Evolutionary conservation across 768 basidiomycete species (phyloP), one percentile per base, ranked within the genome.

Genomic region (Neoboletus brunneissimus): DNA sequence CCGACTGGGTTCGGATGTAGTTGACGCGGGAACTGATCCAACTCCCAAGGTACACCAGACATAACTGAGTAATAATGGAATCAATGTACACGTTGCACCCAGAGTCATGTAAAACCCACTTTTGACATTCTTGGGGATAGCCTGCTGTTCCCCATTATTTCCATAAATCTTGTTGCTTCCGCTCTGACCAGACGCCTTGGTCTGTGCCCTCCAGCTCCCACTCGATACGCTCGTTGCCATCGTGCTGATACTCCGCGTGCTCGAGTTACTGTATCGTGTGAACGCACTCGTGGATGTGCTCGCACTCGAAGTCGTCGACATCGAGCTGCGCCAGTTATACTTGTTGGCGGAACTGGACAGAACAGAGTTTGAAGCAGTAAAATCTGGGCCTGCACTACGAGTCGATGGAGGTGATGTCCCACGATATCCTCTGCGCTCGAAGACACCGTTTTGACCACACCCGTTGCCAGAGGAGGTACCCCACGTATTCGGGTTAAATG

Each of bases 191-290:
- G 65, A 32, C 10, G 60, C 29, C 53, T 60, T 69, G 49, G 54
- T 52, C 60, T 77, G 79, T 20, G 80, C 81, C 65, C 88, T 83
- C 87, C 89, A 90, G 70, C 87, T 89, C 47, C 79, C 75, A 23
- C 83, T 81, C 32, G 88, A 89, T 7, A 89, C 82, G 61, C 88
- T 89, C 16, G 91, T 94, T 43, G 90, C 91, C 54, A 82, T 82
- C 5, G 91, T 92, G 22, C 88, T 88, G 41, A 91, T 78, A 60
- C 89, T 91, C 53, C 88, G 79, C 54, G 78, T 65, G 68, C 88
- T 87, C 41, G 82, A 81, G 55, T 75, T 82, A 45, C 89, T 91
- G 75, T 88, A 91, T 56, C 86, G 77, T 23, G 91, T 91, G 64
- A 91, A 92, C 34, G 85, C 84, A 22, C 82, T 85, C 23, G 84